phyloP scores from a whole-genome alignment of 345 rosid species.

The Litchi chinensis region DNA sequence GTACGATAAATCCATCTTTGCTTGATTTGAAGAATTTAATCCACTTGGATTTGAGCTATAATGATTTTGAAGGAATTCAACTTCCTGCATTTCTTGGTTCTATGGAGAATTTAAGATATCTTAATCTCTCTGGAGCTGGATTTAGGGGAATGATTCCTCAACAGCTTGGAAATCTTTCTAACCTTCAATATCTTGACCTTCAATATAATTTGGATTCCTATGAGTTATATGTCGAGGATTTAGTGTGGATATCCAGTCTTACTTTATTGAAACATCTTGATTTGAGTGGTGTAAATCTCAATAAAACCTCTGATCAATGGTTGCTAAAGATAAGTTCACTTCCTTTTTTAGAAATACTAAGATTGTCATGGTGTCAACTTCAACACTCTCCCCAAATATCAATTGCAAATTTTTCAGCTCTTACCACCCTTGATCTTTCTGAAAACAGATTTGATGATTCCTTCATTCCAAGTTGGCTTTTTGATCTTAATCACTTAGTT shows the following conservation, averaged over 20 bases:
- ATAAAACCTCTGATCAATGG: constrained; percentile 7
- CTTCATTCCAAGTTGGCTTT: constrained; percentile 23
- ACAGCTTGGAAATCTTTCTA: constrained; percentile 32
- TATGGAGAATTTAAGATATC: too few species aligned
- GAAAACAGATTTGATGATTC: constrained; percentile 5
- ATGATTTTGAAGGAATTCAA: constrained; percentile 13
- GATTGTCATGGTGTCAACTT: background rate
- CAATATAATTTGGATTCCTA: too few species aligned
- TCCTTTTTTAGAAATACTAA: constrained; percentile 22
- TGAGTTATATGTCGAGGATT: constrained; percentile 1
- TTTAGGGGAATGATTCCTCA: background rate
- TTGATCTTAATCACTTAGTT: constrained; percentile 6
- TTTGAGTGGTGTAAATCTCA: constrained; percentile 9
- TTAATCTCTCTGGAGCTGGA: too few species aligned
- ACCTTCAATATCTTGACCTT: constrained; percentile 24
- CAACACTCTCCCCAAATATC: background rate
- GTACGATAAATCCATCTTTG: constrained; percentile 29
- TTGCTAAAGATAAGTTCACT: constrained; percentile 12
- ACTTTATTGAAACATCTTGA: constrained; percentile 26
- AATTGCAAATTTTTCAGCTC: constrained; percentile 23
- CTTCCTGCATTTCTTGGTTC: too few species aligned
- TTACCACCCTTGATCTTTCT: constrained; percentile 26
- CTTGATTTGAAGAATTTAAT: constrained; percentile 22
- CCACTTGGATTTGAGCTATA: constrained; percentile 28
- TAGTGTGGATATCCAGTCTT: constrained; percentile 33